phyloP scores from a whole-genome alignment of 768 basidiomycete species.

The Lactarius tabidus region DNA sequence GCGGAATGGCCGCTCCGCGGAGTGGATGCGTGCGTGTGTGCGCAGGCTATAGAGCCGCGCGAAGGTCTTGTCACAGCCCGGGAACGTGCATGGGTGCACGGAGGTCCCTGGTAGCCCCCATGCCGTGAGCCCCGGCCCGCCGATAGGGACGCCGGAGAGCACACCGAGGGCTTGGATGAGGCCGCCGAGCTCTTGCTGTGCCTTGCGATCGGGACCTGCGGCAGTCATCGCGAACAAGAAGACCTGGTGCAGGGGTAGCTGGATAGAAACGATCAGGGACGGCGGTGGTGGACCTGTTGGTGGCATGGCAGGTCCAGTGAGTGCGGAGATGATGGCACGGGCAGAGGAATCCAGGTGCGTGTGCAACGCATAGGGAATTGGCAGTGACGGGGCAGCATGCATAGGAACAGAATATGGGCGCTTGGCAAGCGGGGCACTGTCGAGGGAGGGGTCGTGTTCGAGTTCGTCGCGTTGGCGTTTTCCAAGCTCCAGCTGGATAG shows the following conservation, averaged over 20 bases:
- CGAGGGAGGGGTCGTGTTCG: constrained; percentile 13
- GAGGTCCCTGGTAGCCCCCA: constrained; percentile 52
- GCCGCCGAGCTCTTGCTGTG: constrained; percentile 72
- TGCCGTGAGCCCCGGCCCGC: constrained; percentile 29
- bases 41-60: constrained; percentile 65
- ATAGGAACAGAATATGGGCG: constrained; percentile 27
- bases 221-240: constrained; percentile 78
- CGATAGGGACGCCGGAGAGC: constrained; percentile 72
- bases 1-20: constrained; percentile 59
- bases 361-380: constrained; percentile 43
- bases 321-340: constrained; percentile 48
- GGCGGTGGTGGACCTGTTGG: constrained; percentile 43
- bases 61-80: constrained; percentile 64
- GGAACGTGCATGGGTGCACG: constrained; percentile 73
- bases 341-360: constrained; percentile 59
- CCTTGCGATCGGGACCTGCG: constrained; percentile 42
- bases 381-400: constrained; percentile 17
- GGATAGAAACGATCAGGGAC: constrained; percentile 62
- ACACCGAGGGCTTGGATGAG: constrained; percentile 80
- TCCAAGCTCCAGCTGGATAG: constrained; percentile 61
- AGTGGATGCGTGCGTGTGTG: constrained; percentile 65
- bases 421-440: constrained; percentile 34
- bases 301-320: constrained; percentile 29
- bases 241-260: constrained; percentile 67
- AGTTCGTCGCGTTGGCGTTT: constrained; percentile 67